Base-by-base conservation (phyloP, 345 rosid species). In the Bruguiera gymnorhiza region DNA sequence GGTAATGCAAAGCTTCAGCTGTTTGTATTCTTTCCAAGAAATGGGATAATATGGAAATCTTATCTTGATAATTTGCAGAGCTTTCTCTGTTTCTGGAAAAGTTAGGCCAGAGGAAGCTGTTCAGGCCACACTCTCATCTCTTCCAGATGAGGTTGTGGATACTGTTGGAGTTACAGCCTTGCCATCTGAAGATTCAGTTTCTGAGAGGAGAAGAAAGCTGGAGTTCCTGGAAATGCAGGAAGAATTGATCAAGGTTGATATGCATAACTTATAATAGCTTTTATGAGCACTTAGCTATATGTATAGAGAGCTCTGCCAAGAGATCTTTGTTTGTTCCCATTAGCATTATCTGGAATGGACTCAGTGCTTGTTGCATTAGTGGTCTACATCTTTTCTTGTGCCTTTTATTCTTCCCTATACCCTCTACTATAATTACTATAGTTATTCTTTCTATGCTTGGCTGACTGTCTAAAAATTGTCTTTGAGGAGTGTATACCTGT, bases 71-170 rank as follows among this genome's bases (percentile, higher is more conserved):
- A 58, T 75, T 23, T 61, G 69, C 86, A 93, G 98, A 67, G 92
- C 97, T 53, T 93, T 93, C 82, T 83, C 92, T 23, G 86, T 86
- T 60, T 86, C 96, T 81, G 97, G 98, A 76, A 91, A 85, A 80
- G 92, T 93, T 72, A 91, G 83, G 79, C 98, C 97, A 32, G 97
- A 91, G 84, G 98, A 93, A 79, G 98, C 97, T 88, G 97, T 93
- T 73, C 96, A 88, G 83, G 98, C 97, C 58, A 93, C 97, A 16
- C 89, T 93, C 54, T 93, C 98, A 62, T 91, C 98, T 72, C 87
- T 93, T 69, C 98, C 98, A 4, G 98, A 91, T 76, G 98, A 93
- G 82, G 96, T 93, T 56, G 92, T 93, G 80, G 98, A 91, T 75
- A 93, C 94, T 36, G 98, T 93, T 72, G 87, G 88, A 56, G 94